Evolutionary conservation across 176 grass and related monocot genomes (phyloP), one percentile per base, ranked within the genome.

Genomic region (Avena eriantha): DNA sequence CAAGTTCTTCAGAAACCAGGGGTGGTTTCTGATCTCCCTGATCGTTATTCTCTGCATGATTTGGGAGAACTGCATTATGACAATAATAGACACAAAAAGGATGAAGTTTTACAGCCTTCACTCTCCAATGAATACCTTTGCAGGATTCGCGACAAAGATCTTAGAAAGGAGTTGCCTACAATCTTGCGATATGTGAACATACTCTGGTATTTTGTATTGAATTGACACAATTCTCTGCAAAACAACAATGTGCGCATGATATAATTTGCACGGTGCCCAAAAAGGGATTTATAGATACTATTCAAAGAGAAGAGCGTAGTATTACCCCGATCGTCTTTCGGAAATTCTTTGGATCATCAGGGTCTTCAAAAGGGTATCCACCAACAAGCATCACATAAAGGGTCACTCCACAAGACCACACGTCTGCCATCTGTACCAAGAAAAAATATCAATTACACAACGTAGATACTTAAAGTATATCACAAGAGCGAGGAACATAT

Each of bases 1-100:
- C 84, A 98, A 86, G 80, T 98, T 98, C 86, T 98, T 98, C 51
- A 98, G 82, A 79, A 98, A 98, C 96, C 96, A 98, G 26, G 96
- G 93, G 79, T 98, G 96, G 77, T 98, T 98, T 76, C 96, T 94
- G 77, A 98, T 98, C 81, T 98, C 96, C 79, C 96, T 93, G 18
- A 98, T 94, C 8, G 96, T 91, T 86, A 98, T 95, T 87, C 96
- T 98, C 96, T 98, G 92, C 41, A 77, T 43, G 49, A 78, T 31
- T 80, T 14, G 36, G 46, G 48, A 7, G 8, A n/a, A 84, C 71
- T 71, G 4, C 12, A n/a, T 78, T 86, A 60, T 65, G 24, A 17
- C 60, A 60, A 56, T 53, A 54, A 34, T 23, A 86, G 24, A 82
- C 1, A 35, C 34, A 18, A 79, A 72, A 45, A 26, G 23, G 73